phyloP scores from a whole-genome alignment of 352 stramenopile species.

The Saprolegnia parasitica region DNA sequence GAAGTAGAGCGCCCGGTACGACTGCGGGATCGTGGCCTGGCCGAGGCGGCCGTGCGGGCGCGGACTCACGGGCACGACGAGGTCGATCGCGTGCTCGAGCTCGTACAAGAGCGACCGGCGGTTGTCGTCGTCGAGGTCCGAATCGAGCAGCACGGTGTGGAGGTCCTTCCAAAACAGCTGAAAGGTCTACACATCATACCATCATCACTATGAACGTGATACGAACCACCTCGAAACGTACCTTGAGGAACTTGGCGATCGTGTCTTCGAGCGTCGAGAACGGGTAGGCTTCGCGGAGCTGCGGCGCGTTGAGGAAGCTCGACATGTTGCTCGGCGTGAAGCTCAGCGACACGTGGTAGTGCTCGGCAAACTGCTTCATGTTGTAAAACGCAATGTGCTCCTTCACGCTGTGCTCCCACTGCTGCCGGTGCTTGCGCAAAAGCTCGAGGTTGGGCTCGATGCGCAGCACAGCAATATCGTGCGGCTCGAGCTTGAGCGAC shows the following conservation, averaged over 20 bases:
- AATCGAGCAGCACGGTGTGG: neutral
- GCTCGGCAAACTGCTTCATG: constrained; percentile 85
- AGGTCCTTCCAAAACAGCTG: constrained; percentile 17
- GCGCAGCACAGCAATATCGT: constrained; percentile 52
- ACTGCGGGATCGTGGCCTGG: constrained; percentile 14
- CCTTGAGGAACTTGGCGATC: constrained; percentile 84
- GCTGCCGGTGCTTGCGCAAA: constrained; percentile 70
- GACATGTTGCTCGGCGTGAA: constrained; percentile 81
- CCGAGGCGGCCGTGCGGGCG: neutral
- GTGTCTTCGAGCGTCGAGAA: constrained; percentile 83
- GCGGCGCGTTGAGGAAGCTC: constrained; percentile 79
- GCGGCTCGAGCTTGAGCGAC: constrained; percentile 62
- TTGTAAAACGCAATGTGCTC: constrained; percentile 87
- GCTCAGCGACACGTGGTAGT: constrained; percentile 82
- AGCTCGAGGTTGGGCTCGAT: constrained; percentile 61
- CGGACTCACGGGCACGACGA: constrained; percentile 22
- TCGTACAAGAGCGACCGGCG: constrained; percentile 36
- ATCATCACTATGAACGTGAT: too few species aligned
- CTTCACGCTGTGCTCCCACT: constrained; percentile 85
- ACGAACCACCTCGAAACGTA: too few species aligned
- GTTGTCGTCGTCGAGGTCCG: constrained; percentile 55
- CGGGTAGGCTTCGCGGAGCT: constrained; percentile 77
- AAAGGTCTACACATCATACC: neutral
- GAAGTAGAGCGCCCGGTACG: constrained; percentile 80
- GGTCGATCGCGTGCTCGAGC: constrained; percentile 25